Evolutionary conservation across 2,329 filamentous ascomycete genomes (phyloP).

Genomic region (Botrytis porri): DNA sequence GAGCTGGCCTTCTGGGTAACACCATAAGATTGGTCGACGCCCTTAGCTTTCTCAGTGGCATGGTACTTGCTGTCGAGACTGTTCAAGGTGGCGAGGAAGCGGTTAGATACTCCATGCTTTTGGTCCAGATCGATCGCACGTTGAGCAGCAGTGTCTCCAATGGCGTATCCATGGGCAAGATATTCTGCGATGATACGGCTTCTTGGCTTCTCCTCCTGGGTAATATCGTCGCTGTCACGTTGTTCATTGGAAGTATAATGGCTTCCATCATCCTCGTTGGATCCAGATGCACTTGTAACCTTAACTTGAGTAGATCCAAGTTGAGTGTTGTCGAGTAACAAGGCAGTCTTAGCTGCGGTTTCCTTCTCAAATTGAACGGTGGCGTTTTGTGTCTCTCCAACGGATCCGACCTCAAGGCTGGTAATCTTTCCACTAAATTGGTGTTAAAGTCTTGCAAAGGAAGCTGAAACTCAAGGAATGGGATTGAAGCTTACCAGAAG

Average conservation of each 20-base stretch:
- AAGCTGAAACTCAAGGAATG: neutral
- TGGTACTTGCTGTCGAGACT: constrained; percentile 83
- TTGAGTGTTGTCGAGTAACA: constrained; percentile 95
- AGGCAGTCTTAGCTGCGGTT: constrained; percentile 92
- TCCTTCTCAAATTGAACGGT: constrained; percentile 97
- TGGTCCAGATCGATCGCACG: constrained; percentile 83
- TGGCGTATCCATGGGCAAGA: constrained; percentile 84
- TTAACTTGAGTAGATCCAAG: constrained; percentile 83
- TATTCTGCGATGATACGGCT: constrained; percentile 94
- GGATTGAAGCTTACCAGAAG: constrained; percentile 67
- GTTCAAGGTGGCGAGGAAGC: constrained; percentile 74
- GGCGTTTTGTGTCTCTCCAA: constrained; percentile 72
- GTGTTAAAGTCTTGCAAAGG: constrained; percentile 26
- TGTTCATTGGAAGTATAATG: constrained; percentile 54
- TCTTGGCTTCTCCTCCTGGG: constrained; percentile 95
- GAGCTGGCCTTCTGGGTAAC: constrained; percentile 70
- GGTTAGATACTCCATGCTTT: constrained; percentile 78
- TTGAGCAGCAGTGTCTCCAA: constrained; percentile 70
- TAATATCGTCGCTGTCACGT: constrained; percentile 65
- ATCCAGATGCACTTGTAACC: constrained; percentile 63
- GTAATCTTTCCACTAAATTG: constrained; percentile 79
- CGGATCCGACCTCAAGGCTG: constrained; percentile 68
- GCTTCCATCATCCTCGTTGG: constrained; percentile 57
- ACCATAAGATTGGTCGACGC: constrained; percentile 80
- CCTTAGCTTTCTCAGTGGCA: constrained; percentile 80